Percentiles rank a stretch among this genome's conserved stretches.
Conservation (phyloP, 345 rosid species). For the Odontarrhena argentea region DNA sequence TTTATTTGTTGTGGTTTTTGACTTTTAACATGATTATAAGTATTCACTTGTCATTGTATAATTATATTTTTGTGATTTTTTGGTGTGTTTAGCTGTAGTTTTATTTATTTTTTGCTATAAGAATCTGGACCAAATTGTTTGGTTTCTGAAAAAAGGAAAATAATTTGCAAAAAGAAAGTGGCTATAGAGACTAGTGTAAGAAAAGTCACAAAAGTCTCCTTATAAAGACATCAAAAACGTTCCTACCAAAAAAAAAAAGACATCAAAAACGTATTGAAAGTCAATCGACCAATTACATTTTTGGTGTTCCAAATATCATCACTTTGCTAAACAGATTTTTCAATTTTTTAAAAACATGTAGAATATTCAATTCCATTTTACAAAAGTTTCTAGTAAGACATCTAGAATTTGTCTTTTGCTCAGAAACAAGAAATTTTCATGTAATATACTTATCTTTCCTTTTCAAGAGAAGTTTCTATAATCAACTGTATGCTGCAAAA, state of each 20-base stretch:
- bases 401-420: too few relatives aligned
- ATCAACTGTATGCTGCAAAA: too few relatives aligned
- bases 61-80: too few relatives aligned
- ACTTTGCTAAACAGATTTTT: slow-evolving; percentile 7
- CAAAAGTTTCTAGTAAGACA: too few relatives aligned
- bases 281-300: slow-evolving; percentile 9
- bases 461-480: too few relatives aligned
- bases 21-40: background rate
- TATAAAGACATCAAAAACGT: background rate
- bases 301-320: slow-evolving; percentile 24
- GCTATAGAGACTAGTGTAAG: background rate
- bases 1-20: background rate
- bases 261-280: background rate
- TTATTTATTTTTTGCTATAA: too few relatives aligned
- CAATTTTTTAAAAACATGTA: background rate
- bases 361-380: too few relatives aligned
- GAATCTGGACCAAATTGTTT: background rate
- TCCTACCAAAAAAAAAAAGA: too few relatives aligned
- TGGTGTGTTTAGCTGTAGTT: too few relatives aligned
- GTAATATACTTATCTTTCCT: too few relatives aligned
- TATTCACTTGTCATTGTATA: background rate
- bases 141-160: background rate
- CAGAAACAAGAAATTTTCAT: too few relatives aligned
- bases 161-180: background rate
- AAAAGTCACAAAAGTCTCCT: slow-evolving; percentile 40